A percentile compares a stretch with the other conserved stretches of the same genome.
Evolutionary conservation across 495 filamentous ascomycete genomes (phyloP).

Genomic region (Saxophila tyrrhenica): DNA sequence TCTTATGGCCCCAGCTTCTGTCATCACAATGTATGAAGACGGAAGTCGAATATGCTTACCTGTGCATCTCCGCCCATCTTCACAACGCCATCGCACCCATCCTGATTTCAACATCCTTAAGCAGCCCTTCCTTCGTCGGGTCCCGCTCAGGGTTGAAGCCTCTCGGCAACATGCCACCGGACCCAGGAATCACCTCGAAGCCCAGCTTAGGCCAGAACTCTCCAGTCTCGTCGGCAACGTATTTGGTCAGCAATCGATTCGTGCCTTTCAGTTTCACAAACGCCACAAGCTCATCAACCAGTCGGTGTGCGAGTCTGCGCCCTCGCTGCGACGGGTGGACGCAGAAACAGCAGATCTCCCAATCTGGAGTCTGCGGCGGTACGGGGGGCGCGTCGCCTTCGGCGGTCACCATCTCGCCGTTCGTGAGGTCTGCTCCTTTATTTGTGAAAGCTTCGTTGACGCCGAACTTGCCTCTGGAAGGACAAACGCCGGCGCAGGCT

Average conservation of each 20-base stretch:
- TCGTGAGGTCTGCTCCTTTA: not conserved
- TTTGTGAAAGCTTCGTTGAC: not conserved
- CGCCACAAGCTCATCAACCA: not conserved
- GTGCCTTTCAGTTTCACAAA: not conserved
- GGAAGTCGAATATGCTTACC: not conserved
- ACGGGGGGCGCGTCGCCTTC: not conserved
- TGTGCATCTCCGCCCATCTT: not conserved
- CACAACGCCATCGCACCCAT: not conserved
- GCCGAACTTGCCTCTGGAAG: constrained; percentile 3
- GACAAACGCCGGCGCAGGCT: constrained; percentile 4
- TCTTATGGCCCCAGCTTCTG: constrained; percentile 19
- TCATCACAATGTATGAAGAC: constrained; percentile 7
- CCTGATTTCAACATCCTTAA: constrained; percentile 3
- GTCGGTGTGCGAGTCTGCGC: not conserved
- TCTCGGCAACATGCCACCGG: constrained; percentile 3
- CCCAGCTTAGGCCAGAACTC: constrained; percentile 7
- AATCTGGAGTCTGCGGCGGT: constrained; percentile 2
- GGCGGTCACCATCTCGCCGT: not conserved
- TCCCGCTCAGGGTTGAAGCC: not conserved
- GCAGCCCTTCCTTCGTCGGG: not conserved
- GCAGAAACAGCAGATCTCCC: constrained; percentile 9
- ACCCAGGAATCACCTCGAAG: not conserved
- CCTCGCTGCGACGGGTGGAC: constrained; percentile 2
- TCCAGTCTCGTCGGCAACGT: constrained; percentile 5
- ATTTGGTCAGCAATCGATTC: constrained; percentile 2